Percentiles rank a stretch among this genome's conserved stretches.
Conservation (phyloP, 2,329 filamentous ascomycete genomes). For the Colletotrichum caudatum region DNA sequence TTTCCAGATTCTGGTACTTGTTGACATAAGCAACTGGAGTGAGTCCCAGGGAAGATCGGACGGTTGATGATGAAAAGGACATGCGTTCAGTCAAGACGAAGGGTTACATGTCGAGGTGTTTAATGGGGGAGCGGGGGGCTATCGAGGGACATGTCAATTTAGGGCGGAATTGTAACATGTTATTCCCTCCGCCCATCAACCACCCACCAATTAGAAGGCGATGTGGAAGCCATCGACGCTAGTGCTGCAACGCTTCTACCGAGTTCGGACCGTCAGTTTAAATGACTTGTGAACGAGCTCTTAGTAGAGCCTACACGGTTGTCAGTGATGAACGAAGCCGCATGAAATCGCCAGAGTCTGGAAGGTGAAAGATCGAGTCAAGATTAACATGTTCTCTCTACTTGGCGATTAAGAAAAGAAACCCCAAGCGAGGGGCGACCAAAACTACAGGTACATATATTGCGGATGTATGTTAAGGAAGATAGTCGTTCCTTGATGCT, state of each 20-base stretch:
- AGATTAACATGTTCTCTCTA: background rate
- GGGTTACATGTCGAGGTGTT: background rate
- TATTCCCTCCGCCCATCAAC: too few relatives aligned
- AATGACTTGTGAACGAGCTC: background rate
- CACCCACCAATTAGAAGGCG: background rate
- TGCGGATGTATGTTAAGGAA: background rate
- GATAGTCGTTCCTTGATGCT: background rate
- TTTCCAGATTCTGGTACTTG: too few relatives aligned
- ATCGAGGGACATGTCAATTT: slow-evolving; percentile 13
- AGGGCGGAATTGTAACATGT: slow-evolving; percentile 3
- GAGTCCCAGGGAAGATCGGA: too few relatives aligned
- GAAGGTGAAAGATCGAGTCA: background rate
- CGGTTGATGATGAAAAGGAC: background rate
- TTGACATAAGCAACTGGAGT: background rate
- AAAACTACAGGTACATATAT: too few relatives aligned
- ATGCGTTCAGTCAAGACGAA: background rate
- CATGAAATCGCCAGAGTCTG: too few relatives aligned
- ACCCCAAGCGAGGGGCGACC: too few relatives aligned
- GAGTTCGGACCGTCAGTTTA: background rate
- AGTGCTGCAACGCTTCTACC: background rate
- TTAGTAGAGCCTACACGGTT: background rate
- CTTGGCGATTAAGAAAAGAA: background rate
- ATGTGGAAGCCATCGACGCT: background rate
- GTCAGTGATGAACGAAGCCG: background rate
- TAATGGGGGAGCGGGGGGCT: background rate